Evolutionary conservation across 352 stramenopile genomes (phyloP), one percentile per base, ranked within the genome.

Genomic region (Phytophthora kernoviae): DNA sequence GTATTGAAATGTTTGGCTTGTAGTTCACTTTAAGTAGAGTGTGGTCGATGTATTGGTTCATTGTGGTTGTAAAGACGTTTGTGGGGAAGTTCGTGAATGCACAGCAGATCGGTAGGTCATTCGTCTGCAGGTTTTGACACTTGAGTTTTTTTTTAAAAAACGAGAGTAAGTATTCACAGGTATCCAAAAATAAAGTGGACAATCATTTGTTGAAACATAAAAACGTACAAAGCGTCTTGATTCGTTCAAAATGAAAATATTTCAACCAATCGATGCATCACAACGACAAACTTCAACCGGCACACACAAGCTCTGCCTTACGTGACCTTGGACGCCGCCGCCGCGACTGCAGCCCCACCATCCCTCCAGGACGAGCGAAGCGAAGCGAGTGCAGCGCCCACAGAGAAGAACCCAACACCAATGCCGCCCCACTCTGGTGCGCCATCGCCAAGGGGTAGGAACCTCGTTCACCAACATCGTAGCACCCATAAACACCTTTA

Each of bases 401-500:
- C n/a, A 91, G 52, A 33, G 79, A 90, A 45, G 82, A 85, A 0
- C 70, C 74, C 4, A 91, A 63, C 30, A 89, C 75, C 40, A 86
- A 44, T 4, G 59, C 69, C 2, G 82, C 79, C 4, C 79, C 79
- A 7, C 76, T 70, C 37, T 98, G 91, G 79, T 99, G 97, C 30
- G 81, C 84, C 47, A 98, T 95, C 26, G 96, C 96, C 12, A 99
- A 70, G 74, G 64, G 18, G 98, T 90, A 2, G 97, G 97, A 33
- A 99, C 94, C 65, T 97, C 96, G 48, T 96, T 93, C 62, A 99
- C 80, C 14, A 99, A 70, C 68, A 98, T 99, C 14, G 88, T 91
- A 11, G 98, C 91, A 20, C 97, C 97, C 14, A 98, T 79, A 0
- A 76, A 59, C 15, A 97, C 90, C 84, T 99, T 77, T 22, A n/a